Base-by-base conservation (phyloP, 805 yeast genomes). In the Yamadazyma sp. region DNA sequence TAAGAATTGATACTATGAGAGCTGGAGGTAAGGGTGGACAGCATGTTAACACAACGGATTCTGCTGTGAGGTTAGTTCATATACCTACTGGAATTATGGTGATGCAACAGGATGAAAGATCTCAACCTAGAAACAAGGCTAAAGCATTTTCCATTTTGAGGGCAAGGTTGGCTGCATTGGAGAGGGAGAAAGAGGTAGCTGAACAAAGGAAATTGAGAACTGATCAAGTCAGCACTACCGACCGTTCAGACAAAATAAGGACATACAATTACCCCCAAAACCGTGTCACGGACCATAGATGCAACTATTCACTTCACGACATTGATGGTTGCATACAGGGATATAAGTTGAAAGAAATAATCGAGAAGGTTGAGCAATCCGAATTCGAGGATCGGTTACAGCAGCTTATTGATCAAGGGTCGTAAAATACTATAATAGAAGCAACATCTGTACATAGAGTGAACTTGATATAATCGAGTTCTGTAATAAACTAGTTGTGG, bases 11-110 rank as follows among this genome's bases (percentile, higher is more conserved):
- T 57, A 89, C 93, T n/a, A 93, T 91, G 96, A 73, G 99, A 49
- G 87, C 98, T 1, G 80, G 95, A 39, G 99, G 99, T 3, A 84
- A 93, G 46, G 99, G 99, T 40, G 99, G 99, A 0, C 99, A 91
- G 65, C 98, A 91, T 55, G 99, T 91, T 24, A 91, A 91, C 56
- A 91, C 96, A 10, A 93, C 98, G 0, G 98, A 91, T 55, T 88
- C 96, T 1, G 99, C 99, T 0, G 98, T 93, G 10, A 73, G 99
- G 50, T 65, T 93, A 18, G 88, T 91, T 1, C 99, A 93, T 63
- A 68, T 84, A 11, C 97, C 98, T 4, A 80, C 96, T 0, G 97
- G 97, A 3, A 80, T 87, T 26, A 80, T 79, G 4, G 96, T 93
- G 2, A 73, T 80, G 33, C 95, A 90, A 68, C 98, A 93, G 57